Conservation (phyloP, 1,284 basidiomycete species). For the Leccinum proliferum region DNA sequence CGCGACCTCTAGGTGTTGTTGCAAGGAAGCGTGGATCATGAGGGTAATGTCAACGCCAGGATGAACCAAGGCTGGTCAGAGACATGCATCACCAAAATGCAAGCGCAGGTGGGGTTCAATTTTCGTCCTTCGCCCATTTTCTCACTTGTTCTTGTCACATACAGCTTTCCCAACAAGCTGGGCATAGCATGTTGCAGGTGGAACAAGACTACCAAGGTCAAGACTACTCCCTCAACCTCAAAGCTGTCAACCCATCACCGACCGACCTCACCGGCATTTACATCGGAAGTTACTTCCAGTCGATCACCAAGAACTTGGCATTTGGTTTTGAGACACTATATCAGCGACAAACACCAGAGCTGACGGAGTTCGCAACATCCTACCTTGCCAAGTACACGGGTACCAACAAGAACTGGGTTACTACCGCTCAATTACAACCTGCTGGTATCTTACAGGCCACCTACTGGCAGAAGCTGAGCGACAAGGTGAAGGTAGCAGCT, state of each 20-base stretch:
- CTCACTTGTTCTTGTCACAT: conserved; percentile 8
- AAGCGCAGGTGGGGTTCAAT: conserved; percentile 69
- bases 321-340: conserved; percentile 88
- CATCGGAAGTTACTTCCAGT: conserved; percentile 92
- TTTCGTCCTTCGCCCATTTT: conserved; percentile 6
- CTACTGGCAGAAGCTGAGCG: conserved; percentile 95
- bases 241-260: conserved; percentile 91
- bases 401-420: conserved; percentile 80
- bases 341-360: conserved; percentile 72
- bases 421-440: conserved; percentile 89
- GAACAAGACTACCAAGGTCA: conserved; percentile 94
- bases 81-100: conserved; percentile 80
- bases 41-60: conserved; percentile 86
- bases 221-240: conserved; percentile 87
- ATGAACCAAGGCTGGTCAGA: conserved; percentile 88
- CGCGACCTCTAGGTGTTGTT: conserved; percentile 65
- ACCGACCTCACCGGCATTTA: conserved; percentile 92
- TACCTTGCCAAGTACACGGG: conserved; percentile 88
- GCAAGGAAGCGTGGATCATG: conserved; percentile 93
- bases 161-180: conserved; percentile 62
- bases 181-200: conserved; percentile 86
- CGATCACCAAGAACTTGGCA: conserved; percentile 88
- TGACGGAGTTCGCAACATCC: conserved; percentile 74
- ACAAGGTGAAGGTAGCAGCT: conserved; percentile 98
- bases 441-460: conserved; percentile 86